Percentiles rank a stretch among this genome's conserved stretches.
These are phyloP conservation scores for Bjerkandera adusta DNA, from an alignment of 1,284 basidiomycete species.

Conservation along the genomic window DNA sequence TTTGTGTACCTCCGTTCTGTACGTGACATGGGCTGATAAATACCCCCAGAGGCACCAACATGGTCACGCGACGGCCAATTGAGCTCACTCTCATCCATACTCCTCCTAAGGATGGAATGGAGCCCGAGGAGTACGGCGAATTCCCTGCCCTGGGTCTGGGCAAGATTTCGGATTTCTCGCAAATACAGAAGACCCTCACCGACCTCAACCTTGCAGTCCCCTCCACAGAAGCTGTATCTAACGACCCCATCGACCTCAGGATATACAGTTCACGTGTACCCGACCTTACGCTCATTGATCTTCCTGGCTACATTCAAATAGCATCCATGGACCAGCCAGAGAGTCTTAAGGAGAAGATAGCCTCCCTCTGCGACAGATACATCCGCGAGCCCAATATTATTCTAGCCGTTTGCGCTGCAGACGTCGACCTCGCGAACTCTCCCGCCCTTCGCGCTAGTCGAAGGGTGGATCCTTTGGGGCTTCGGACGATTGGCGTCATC, in stretches of 20 bases:
- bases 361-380: conserved; percentile 89
- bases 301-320: conserved; percentile 98
- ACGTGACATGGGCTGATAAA: conserved; percentile 10
- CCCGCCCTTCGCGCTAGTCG: conserved; percentile 92
- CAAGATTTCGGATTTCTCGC: conserved; percentile 85
- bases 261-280: conserved; percentile 97
- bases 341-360: conserved; percentile 90
- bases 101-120: conserved; percentile 52
- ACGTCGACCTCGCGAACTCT: conserved; percentile 98
- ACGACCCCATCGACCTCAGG: conserved; percentile 93
- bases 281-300: conserved; percentile 95
- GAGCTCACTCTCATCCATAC: conserved; percentile 97
- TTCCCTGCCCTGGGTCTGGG: conserved; percentile 90
- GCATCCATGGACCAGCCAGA: conserved; percentile 96
- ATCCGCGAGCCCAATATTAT: conserved; percentile 98
- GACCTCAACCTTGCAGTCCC: conserved; percentile 96
- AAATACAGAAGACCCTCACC: conserved; percentile 90
- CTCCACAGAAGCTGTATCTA: conserved; percentile 85
- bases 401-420: conserved; percentile 95
- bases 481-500: conserved; percentile 95
- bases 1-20: conserved; percentile 36
- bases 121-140: conserved; percentile 87
- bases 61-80: conserved; percentile 98
- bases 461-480: conserved; percentile 91
- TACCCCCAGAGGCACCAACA: conserved; percentile 85